Evolutionary conservation across 805 yeast genomes (phyloP).

Genomic region (Spencermartinsiella europaea): DNA sequence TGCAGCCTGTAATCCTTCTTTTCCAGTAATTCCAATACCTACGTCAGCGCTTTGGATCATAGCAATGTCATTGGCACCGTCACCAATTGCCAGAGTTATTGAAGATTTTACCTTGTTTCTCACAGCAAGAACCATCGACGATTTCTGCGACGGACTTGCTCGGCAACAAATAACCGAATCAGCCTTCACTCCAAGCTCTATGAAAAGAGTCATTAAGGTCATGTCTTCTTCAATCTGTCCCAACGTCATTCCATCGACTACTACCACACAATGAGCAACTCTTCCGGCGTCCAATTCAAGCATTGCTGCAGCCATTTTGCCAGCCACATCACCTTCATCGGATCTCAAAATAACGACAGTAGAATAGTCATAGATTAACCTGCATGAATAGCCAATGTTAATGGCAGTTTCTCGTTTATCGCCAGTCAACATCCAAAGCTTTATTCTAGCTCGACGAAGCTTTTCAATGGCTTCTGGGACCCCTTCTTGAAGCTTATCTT

Average conservation of each 20-base stretch:
- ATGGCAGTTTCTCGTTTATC: conserved; percentile 98
- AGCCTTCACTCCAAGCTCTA: conserved; percentile 79
- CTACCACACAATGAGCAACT: conserved; percentile 92
- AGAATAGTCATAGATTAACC: conserved; percentile 86
- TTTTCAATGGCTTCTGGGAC: conserved; percentile 93
- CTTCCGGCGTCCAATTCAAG: conserved; percentile 65
- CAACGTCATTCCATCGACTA: conserved; percentile 90
- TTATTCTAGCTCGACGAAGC: conserved; percentile 86
- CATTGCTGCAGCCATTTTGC: conserved; percentile 68
- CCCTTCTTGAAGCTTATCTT: conserved; percentile 94
- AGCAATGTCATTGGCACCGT: conserved; percentile 98
- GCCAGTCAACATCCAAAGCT: conserved; percentile 98
- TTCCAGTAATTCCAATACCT: conserved; percentile 96
- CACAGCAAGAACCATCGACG: conserved; percentile 78
- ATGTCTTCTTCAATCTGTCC: conserved; percentile 66
- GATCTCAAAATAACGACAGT: conserved; percentile 68
- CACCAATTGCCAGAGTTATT: conserved; percentile 95
- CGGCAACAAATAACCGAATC: conserved; percentile 94
- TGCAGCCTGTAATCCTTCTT: conserved; percentile 96
- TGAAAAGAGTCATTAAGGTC: conserved; percentile 64
- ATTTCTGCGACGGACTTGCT: conserved; percentile 96
- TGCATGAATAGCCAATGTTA: conserved; percentile 92
- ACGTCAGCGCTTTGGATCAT: conserved; percentile 99
- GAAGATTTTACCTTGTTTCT: conserved; percentile 59
- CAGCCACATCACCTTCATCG: conserved; percentile 51